Percentiles rank a stretch among this genome's conserved stretches.
Evolutionary conservation across 192 early-diverging fungal genomes (phyloP).

Genomic region (Coemansia sp.): DNA sequence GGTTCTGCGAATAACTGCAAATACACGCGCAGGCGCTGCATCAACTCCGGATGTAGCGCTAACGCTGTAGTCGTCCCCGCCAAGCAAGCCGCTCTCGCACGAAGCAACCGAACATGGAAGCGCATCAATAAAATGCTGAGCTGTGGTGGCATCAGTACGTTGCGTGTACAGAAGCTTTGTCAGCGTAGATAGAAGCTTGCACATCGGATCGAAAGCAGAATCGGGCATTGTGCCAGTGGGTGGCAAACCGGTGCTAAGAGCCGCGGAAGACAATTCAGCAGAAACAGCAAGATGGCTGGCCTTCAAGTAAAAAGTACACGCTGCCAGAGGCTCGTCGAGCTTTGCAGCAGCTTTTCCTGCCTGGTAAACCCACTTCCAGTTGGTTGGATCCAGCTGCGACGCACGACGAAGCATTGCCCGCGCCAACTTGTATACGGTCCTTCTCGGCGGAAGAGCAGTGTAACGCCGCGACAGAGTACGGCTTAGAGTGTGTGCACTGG

Average conservation of each 20-base stretch:
- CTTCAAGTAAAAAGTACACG: slow-evolving; percentile 46
- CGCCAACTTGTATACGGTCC: slow-evolving; percentile 24
- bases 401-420: slow-evolving; percentile 26
- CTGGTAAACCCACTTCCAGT: slow-evolving; percentile 43
- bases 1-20: slow-evolving; percentile 17
- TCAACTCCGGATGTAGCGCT: not conserved
- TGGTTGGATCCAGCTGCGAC: slow-evolving; percentile 17
- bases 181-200: slow-evolving; percentile 37
- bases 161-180: slow-evolving; percentile 24
- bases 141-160: slow-evolving; percentile 15
- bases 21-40: not conserved
- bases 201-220: slow-evolving; percentile 25
- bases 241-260: not conserved
- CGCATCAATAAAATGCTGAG: slow-evolving; percentile 27
- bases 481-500: slow-evolving; percentile 4
- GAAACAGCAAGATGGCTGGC: slow-evolving; percentile 22
- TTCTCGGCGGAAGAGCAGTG: slow-evolving; percentile 3
- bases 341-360: slow-evolving; percentile 39
- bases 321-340: slow-evolving; percentile 17
- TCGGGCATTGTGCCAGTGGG: slow-evolving; percentile 14
- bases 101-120: slow-evolving; percentile 17
- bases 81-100: not conserved
- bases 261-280: not conserved
- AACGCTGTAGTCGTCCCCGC: not conserved
- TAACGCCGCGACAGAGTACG: slow-evolving; percentile 33